Base-by-base conservation (phyloP, 768 basidiomycete species). In the Amanita fuliginea region DNA sequence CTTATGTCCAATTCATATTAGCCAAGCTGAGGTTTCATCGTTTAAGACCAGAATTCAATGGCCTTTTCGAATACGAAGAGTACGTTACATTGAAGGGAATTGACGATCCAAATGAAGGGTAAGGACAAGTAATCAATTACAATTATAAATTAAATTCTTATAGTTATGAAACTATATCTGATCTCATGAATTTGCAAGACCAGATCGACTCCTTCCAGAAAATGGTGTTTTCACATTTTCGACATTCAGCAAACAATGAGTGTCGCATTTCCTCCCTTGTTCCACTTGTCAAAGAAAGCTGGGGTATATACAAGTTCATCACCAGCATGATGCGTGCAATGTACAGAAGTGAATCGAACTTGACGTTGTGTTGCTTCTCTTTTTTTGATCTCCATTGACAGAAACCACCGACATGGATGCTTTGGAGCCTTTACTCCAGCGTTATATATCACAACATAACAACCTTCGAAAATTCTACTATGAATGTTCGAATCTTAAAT, bases 91-190 rank as follows among this genome's bases (percentile, higher is more conserved):
- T 99, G 60, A 95, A 96, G 66, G 92, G 91, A 19, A 96, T 98
- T 54, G 92, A 97, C 62, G 93, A 99, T 71, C 96, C 96, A 7
- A 97, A 98, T 63, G 95, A 99, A 72, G 96, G 96, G 95, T 96
- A 64, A 54, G 83, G 64, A 5, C 46, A 49, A 49, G 22, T 42
- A 39, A 44, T 45, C 45, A 26, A 47, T 16, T n/a, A n/a, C 5
- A 32, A 16, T 14, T 45, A 19, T 14, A 43, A 33, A 8, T 44
- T 13, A 46, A 56, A 53, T 47, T 22, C 39, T 37, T 24, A 13
- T 59, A 97, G 95, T 46, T 99, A 96, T 58, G 96, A 99, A 66
- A 98, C 93, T 0, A 99, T 99, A 58, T 83, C 83, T 22, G 96
- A 99, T 64, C 79, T 99, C 30, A 98, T 97, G 96, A 84, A 81